phyloP scores from a whole-genome alignment of 352 stramenopile species.

The Phytophthora capsici region DNA sequence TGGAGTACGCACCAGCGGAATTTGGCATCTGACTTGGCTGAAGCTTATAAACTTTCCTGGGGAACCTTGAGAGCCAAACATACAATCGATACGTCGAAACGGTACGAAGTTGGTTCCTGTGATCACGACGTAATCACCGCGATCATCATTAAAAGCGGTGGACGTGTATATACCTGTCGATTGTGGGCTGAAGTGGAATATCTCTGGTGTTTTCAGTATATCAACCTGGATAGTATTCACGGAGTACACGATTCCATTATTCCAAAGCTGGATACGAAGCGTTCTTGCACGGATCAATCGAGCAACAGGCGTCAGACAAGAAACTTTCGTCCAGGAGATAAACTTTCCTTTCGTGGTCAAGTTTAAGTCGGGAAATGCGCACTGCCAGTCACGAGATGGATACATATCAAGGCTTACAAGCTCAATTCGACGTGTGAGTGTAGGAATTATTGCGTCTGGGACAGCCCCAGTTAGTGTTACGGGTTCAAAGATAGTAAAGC shows the following conservation, averaged over 20 bases:
- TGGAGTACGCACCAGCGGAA: slow-evolving; percentile 38
- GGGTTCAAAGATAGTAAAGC: slow-evolving; percentile 37
- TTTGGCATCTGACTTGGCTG: slow-evolving; percentile 46
- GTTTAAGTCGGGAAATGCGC: slow-evolving; percentile 37
- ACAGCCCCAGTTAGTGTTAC: slow-evolving; percentile 20
- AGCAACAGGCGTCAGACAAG: slow-evolving; percentile 22
- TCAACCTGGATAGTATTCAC: slow-evolving; percentile 35
- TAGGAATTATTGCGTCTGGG: slow-evolving; percentile 36
- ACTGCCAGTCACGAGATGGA: slow-evolving; percentile 33
- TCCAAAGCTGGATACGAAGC: slow-evolving; percentile 26
- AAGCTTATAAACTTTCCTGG: slow-evolving; percentile 43
- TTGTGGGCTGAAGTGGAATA: slow-evolving; percentile 40
- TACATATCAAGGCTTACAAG: slow-evolving; percentile 29
- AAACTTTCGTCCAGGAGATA: slow-evolving; percentile 23
- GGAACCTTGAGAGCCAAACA: slow-evolving; percentile 37
- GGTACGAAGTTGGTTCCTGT: slow-evolving; percentile 57
- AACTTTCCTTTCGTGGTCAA: slow-evolving; percentile 34
- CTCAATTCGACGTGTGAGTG: slow-evolving; percentile 26
- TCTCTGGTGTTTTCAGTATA: slow-evolving; percentile 34
- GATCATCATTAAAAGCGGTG: not conserved
- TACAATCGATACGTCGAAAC: slow-evolving; percentile 44
- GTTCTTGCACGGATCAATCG: slow-evolving; percentile 13
- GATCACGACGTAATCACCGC: slow-evolving; percentile 26
- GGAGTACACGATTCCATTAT: slow-evolving; percentile 30
- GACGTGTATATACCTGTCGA: slow-evolving; percentile 16